Evolutionary conservation across 2,329 filamentous ascomycete genomes (phyloP).

Genomic region (Penicillium psychrosexuale): DNA sequence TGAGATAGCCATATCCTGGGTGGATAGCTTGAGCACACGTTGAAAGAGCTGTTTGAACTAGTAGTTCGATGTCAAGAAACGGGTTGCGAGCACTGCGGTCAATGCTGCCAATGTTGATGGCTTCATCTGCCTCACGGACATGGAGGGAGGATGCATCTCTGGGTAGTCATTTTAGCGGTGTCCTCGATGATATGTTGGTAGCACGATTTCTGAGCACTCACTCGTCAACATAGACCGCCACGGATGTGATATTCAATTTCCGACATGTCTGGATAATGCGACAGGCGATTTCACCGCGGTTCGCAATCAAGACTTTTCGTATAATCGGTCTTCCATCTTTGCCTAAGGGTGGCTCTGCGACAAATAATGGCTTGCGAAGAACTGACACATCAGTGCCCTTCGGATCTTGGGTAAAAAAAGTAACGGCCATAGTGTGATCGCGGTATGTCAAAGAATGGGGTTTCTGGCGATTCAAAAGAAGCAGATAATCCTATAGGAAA

Average conservation of each 20-base stretch:
- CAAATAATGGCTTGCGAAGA: slow-evolving; percentile 15
- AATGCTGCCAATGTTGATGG: slow-evolving; percentile 27
- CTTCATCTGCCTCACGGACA: slow-evolving; percentile 33
- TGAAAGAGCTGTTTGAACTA: slow-evolving; percentile 18
- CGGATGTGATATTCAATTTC: slow-evolving; percentile 21
- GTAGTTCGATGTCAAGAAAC: not conserved
- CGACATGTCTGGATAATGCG: slow-evolving; percentile 27
- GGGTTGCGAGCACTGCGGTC: slow-evolving; percentile 17
- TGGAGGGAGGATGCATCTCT: slow-evolving; percentile 32
- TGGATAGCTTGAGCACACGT: slow-evolving; percentile 28
- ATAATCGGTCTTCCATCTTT: slow-evolving; percentile 17
- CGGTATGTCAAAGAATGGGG: too few relatives aligned
- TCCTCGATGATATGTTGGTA: not conserved
- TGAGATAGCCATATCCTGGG: slow-evolving; percentile 38
- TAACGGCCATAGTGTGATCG: not conserved
- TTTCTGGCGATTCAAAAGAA: too few relatives aligned
- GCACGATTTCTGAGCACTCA: not conserved
- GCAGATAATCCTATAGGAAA: too few relatives aligned
- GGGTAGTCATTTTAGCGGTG: not conserved
- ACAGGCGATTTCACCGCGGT: slow-evolving; percentile 31
- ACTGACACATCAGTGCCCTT: slow-evolving; percentile 6
- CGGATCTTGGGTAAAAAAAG: not conserved
- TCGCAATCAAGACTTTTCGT: slow-evolving; percentile 27
- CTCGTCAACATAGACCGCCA: slow-evolving; percentile 23
- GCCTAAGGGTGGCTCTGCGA: slow-evolving; percentile 15